phyloP scores from a whole-genome alignment of 2,329 filamentous ascomycete species.

The Alternaria rosae region DNA sequence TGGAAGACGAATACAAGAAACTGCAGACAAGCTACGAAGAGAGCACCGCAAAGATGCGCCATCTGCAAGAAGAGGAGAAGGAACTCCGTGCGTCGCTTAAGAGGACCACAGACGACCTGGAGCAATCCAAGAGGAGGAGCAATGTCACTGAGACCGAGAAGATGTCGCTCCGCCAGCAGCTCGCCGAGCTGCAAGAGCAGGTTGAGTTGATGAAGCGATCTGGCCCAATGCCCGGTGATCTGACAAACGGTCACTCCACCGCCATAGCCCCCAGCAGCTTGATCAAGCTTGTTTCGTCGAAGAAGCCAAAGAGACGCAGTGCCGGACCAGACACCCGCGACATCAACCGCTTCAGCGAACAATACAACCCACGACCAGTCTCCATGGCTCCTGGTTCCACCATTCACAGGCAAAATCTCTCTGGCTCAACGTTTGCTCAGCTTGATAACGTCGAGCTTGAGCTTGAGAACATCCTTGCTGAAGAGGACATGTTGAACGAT shows the following conservation, averaged over 20 bases:
- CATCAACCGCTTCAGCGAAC: constrained; percentile 86
- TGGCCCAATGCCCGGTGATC: constrained; percentile 73
- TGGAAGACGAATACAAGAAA: constrained; percentile 96
- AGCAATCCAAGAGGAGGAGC: constrained; percentile 77
- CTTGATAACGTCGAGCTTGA: constrained; percentile 94
- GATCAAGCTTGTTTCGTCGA: constrained; percentile 95
- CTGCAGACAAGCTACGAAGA: constrained; percentile 90
- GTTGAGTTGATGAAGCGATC: constrained; percentile 84
- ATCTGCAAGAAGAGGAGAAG: constrained; percentile 93
- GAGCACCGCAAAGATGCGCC: constrained; percentile 86
- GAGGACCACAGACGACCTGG: constrained; percentile 79
- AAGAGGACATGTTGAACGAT: constrained; percentile 95
- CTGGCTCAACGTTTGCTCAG: constrained; percentile 79
- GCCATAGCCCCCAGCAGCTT: constrained; percentile 68
- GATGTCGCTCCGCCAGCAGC: constrained; percentile 81
- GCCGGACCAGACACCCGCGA: constrained; percentile 86
- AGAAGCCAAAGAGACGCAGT: constrained; percentile 95
- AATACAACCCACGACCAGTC: constrained; percentile 92
- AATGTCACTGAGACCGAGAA: constrained; percentile 85
- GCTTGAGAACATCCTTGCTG: constrained; percentile 89
- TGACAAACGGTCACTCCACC: constrained; percentile 68
- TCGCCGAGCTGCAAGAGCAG: constrained; percentile 89
- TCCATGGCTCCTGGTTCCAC: constrained; percentile 85
- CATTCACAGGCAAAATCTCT: constrained; percentile 72
- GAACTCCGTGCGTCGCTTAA: constrained; percentile 83